Conservation (phyloP, 2,329 filamentous ascomycete species). For the Corinectria fuckeliana region DNA sequence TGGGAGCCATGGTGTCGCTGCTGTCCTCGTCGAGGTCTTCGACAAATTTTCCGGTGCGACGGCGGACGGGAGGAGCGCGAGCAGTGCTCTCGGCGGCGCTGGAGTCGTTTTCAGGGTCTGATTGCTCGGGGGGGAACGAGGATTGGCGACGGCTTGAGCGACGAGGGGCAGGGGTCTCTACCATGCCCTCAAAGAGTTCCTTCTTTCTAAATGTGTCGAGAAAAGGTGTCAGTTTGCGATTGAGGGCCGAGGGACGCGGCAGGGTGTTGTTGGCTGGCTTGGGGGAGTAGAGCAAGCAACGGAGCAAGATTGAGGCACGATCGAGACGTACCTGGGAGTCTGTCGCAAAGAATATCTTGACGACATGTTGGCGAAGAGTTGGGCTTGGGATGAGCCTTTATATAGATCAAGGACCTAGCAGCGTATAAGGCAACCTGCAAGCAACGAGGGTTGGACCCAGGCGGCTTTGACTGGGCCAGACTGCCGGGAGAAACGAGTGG, state of each 20-base stretch:
- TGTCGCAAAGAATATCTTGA: constrained; percentile 48
- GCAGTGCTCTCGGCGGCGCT: constrained; percentile 52
- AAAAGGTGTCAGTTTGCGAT: constrained; percentile 13
- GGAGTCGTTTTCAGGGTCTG: constrained; percentile 58
- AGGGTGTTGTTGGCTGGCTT: not conserved
- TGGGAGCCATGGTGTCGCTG: constrained; percentile 36
- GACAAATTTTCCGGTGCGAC: constrained; percentile 57
- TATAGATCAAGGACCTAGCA: constrained; percentile 25
- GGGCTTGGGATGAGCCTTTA: constrained; percentile 29
- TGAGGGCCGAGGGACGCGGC: not conserved
- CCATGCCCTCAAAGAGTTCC: constrained; percentile 67
- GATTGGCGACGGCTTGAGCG: constrained; percentile 59
- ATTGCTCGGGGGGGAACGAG: constrained; percentile 51
- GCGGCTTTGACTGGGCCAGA: constrained; percentile 12
- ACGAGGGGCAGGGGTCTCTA: constrained; percentile 57
- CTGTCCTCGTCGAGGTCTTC: constrained; percentile 57
- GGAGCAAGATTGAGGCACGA: not conserved
- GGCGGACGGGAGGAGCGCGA: constrained; percentile 48
- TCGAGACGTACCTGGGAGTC: constrained; percentile 44
- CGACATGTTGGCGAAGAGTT: constrained; percentile 40
- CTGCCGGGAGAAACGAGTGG: constrained; percentile 12
- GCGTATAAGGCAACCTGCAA: constrained; percentile 13
- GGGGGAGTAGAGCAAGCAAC: not conserved
- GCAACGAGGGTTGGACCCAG: constrained; percentile 2
- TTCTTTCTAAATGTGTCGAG: constrained; percentile 57